Evolutionary conservation across 1,284 basidiomycete genomes (phyloP).

Genomic region (Tylopilus sp.): DNA sequence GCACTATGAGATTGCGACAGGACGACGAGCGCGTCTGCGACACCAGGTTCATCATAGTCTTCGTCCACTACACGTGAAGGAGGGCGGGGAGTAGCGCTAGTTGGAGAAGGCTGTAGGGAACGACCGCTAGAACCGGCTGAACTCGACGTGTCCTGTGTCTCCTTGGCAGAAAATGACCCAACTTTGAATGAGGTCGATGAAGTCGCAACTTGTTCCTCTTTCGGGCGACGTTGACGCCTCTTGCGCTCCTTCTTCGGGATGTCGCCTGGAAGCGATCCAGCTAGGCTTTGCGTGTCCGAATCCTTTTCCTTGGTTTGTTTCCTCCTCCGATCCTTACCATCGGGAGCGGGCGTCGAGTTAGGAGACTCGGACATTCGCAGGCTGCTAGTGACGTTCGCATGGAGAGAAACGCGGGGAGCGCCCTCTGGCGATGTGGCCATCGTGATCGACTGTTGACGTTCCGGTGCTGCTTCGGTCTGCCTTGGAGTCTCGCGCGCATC

Average conservation of each 20-base stretch:
- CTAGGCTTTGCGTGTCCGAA: conserved; percentile 36
- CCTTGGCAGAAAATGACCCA: conserved; percentile 37
- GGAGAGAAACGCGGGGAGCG: conserved; percentile 31
- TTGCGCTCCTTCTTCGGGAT: conserved; percentile 43
- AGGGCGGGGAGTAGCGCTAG: conserved; percentile 51
- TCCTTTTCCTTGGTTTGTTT: conserved; percentile 39
- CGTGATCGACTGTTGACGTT: conserved; percentile 24
- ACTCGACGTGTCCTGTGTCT: conserved; percentile 56
- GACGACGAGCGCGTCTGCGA: conserved; percentile 67
- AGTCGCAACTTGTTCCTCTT: conserved; percentile 35
- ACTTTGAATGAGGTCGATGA: conserved; percentile 39
- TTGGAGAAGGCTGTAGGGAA: conserved; percentile 67
- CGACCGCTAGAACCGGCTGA: conserved; percentile 59
- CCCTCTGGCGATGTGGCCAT: conserved; percentile 35
- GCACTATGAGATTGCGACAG: conserved; percentile 40
- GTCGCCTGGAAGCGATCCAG: conserved; percentile 28
- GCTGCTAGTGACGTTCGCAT: conserved; percentile 17
- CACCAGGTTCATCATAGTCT: conserved; percentile 79
- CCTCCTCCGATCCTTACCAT: conserved; percentile 31
- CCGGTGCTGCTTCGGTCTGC: conserved; percentile 22
- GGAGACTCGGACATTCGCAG: conserved; percentile 43
- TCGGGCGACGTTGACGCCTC: conserved; percentile 35
- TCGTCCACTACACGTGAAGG: conserved; percentile 71
- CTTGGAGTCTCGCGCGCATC: conserved; percentile 32
- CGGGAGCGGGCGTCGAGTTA: conserved; percentile 33